Percentiles rank a stretch among this genome's conserved stretches.
Evolutionary conservation across 345 rosid genomes (phyloP).

Genomic region (Acer campestre): DNA sequence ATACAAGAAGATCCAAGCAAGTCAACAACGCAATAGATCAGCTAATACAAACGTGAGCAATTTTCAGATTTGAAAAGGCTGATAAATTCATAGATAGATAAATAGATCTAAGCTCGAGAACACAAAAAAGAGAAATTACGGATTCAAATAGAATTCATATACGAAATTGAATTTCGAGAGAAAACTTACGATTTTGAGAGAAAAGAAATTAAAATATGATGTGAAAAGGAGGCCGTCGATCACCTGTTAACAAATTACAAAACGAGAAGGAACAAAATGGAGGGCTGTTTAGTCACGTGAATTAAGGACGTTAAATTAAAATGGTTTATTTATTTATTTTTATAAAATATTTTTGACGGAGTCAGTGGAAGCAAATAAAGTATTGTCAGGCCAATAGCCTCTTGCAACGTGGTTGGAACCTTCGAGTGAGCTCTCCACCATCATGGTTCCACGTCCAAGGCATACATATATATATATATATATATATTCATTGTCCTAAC

Average conservation of each 20-base stretch:
- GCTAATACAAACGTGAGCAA: neutral
- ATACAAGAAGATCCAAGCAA: neutral
- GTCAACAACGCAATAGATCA: neutral
- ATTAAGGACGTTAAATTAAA: neutral
- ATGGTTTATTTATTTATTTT: too few relatives aligned
- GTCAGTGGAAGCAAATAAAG: neutral
- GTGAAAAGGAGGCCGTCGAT: conserved; percentile 6
- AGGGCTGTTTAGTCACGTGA: neutral
- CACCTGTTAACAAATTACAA: neutral
- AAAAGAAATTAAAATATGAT: neutral
- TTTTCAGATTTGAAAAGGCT: neutral
- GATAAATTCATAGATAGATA: neutral
- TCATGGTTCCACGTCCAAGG: too few relatives aligned
- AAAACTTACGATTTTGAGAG: conserved; percentile 3
- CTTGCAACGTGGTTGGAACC: too few relatives aligned
- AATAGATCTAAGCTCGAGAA: neutral
- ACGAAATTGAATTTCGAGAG: neutral
- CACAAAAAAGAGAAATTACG: neutral
- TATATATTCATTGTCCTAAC: too few relatives aligned
- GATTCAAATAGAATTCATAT: neutral
- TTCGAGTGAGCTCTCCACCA: too few relatives aligned
- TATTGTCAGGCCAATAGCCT: too few relatives aligned
- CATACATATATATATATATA: too few relatives aligned
- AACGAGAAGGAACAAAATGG: neutral
- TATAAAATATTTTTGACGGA: conserved; percentile 1